A percentile compares a stretch with the other conserved stretches of the same genome.
These are phyloP conservation scores for Musa beccarii DNA, from an alignment of 176 grass and related monocot genomes.

Conservation along the genomic window DNA sequence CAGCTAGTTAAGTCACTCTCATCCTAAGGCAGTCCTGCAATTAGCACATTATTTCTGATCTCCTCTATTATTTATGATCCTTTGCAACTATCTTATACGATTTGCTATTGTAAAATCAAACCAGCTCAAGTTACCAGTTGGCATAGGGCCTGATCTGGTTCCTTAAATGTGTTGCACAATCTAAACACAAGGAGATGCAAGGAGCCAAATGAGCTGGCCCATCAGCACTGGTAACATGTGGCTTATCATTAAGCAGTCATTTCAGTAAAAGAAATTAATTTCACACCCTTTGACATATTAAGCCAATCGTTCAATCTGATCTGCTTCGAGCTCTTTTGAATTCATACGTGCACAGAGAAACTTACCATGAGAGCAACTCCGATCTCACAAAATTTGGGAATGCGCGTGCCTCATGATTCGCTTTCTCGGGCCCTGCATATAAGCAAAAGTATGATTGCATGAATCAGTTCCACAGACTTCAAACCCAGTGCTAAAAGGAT, in stretches of 20 bases:
- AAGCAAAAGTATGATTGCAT: slow-evolving; percentile 14
- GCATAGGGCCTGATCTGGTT: too few species aligned
- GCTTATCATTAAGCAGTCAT: too few species aligned
- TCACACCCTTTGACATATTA: background rate
- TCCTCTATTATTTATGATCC: background rate
- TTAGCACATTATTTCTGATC: too few species aligned
- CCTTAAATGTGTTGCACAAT: too few species aligned
- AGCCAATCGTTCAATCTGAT: background rate
- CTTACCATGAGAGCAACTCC: slow-evolving; percentile 78
- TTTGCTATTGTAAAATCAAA: too few species aligned
- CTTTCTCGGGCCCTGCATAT: slow-evolving; percentile 52
- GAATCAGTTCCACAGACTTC: background rate
- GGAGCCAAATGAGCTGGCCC: too few species aligned
- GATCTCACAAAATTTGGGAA: slow-evolving; percentile 77
- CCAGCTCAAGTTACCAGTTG: too few species aligned
- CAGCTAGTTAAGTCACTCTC: background rate
- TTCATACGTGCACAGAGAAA: background rate
- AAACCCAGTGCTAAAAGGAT: slow-evolving; percentile 2
- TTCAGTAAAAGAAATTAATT: background rate
- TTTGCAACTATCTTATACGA: too few species aligned
- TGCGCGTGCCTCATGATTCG: slow-evolving; percentile 72
- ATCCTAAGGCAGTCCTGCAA: too few species aligned
- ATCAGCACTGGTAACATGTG: too few species aligned
- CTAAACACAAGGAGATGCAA: too few species aligned
- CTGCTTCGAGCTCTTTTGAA: background rate